A percentile compares a stretch with the other conserved stretches of the same genome.
phyloP scores from a whole-genome alignment of 2,329 filamentous ascomycete species.

The Neocucurbitaria cava region DNA sequence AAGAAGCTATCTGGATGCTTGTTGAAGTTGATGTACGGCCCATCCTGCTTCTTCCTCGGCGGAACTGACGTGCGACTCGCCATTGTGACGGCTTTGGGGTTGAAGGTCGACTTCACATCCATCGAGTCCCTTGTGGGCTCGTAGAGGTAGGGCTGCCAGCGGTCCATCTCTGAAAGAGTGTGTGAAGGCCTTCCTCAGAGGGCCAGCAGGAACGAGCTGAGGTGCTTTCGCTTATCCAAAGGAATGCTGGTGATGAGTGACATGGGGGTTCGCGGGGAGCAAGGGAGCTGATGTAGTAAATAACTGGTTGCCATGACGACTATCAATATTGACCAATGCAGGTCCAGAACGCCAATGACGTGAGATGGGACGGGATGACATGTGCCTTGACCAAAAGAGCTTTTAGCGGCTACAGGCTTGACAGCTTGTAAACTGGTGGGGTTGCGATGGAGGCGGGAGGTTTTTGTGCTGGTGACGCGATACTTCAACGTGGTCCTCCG shows the following conservation, averaged over 20 bases:
- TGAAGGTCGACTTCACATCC: conserved; percentile 66
- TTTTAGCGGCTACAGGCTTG: conserved; percentile 8
- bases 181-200: conserved; percentile 22
- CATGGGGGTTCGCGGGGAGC: conserved; percentile 39
- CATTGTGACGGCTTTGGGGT: conserved; percentile 84
- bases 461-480: neutral
- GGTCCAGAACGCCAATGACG: conserved; percentile 22
- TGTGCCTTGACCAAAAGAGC: conserved; percentile 14
- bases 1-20: conserved; percentile 80
- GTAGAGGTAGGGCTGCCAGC: conserved; percentile 77
- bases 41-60: conserved; percentile 69
- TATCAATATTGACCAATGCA: conserved; percentile 24
- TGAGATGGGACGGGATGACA: conserved; percentile 13
- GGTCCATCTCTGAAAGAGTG: conserved; percentile 50
- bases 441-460: conserved; percentile 4
- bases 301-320: conserved; percentile 42
- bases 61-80: conserved; percentile 74
- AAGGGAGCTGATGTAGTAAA: conserved; percentile 38
- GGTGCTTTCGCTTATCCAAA: conserved; percentile 39
- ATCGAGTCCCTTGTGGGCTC: conserved; percentile 57
- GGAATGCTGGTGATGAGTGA: conserved; percentile 43
- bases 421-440: conserved; percentile 18
- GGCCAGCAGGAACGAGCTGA: conserved; percentile 33
- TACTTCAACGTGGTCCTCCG: too few relatives aligned
- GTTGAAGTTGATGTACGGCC: conserved; percentile 83